Conservation (phyloP, 805 yeast genomes). For the Wilhelminamyces savonicus region DNA sequence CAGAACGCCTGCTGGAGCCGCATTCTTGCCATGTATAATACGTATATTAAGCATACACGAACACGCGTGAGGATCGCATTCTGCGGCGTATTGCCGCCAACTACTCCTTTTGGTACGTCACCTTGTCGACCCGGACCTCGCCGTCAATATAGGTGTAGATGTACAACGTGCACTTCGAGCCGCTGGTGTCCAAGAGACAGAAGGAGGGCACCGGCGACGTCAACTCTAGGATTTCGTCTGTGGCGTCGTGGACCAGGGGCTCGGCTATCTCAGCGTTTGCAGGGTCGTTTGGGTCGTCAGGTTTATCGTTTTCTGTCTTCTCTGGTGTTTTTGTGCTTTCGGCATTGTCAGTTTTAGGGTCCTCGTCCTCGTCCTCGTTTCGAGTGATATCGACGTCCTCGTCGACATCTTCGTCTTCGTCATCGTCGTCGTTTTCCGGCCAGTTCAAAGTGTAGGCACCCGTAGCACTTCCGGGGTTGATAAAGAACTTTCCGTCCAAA, state of each 20-base stretch:
- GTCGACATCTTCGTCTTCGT: constrained; percentile 7
- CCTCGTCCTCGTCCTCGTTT: constrained; percentile 12
- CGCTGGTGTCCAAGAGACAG: constrained; percentile 83
- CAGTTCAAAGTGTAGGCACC: constrained; percentile 73
- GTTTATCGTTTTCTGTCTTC: no score
- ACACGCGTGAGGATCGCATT: not conserved
- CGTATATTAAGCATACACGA: no score
- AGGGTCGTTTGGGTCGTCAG: constrained; percentile 5
- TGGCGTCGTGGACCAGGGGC: constrained; percentile 4
- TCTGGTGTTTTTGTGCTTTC: constrained; percentile 5
- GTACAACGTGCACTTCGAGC: constrained; percentile 68
- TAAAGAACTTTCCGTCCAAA: constrained; percentile 83
- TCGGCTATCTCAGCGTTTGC: not conserved
- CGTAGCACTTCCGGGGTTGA: constrained; percentile 96
- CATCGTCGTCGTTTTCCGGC: constrained; percentile 49
- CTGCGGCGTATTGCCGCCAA: not conserved
- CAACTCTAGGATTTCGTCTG: constrained; percentile 14
- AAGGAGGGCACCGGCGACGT: constrained; percentile 64
- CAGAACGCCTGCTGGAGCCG: no score
- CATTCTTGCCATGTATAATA: no score
- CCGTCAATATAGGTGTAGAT: constrained; percentile 76
- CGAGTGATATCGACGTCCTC: constrained; percentile 16
- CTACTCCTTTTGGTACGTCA: constrained; percentile 34
- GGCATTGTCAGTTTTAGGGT: not conserved
- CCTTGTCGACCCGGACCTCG: constrained; percentile 88